These are phyloP conservation scores for Clavulina sp. DNA, from an alignment of 768 basidiomycete species.

Conservation along the genomic window DNA sequence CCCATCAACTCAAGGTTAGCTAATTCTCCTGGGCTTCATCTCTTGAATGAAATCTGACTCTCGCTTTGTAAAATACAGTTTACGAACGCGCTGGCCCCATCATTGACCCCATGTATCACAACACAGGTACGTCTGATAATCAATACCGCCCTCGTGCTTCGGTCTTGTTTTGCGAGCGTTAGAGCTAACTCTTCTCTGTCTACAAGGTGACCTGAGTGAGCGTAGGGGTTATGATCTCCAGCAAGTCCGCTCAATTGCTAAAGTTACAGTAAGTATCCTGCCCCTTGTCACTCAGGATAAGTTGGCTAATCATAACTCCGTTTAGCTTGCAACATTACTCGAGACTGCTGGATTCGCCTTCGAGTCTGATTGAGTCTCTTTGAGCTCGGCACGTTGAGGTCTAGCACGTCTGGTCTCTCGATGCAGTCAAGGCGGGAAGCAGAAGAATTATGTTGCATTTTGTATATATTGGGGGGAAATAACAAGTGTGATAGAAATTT, in stretches of 20 bases:
- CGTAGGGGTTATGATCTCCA: constrained; percentile 68
- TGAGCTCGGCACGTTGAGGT: neutral
- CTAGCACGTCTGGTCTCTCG: neutral
- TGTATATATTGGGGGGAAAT: neutral
- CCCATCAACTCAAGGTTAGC: constrained; percentile 45
- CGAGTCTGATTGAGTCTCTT: neutral
- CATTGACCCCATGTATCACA: constrained; percentile 80
- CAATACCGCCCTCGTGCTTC: neutral
- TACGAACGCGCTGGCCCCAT: constrained; percentile 80
- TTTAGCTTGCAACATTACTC: constrained; percentile 48
- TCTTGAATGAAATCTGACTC: neutral
- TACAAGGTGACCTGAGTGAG: constrained; percentile 54
- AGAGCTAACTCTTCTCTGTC: constrained; percentile 4
- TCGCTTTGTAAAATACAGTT: constrained; percentile 20
- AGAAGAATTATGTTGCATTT: neutral
- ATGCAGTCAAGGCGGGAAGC: neutral
- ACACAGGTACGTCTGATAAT: constrained; percentile 36
- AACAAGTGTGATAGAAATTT: neutral
- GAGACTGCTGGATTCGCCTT: constrained; percentile 36
- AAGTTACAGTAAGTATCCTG: constrained; percentile 48
- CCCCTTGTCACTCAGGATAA: neutral
- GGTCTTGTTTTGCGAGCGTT: neutral
- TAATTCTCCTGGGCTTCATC: no score
- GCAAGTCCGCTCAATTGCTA: constrained; percentile 69
- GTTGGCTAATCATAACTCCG: neutral